These are phyloP conservation scores for Ophiostoma populinum DNA, from an alignment of 2,329 filamentous ascomycete species.

Conservation along the genomic window DNA sequence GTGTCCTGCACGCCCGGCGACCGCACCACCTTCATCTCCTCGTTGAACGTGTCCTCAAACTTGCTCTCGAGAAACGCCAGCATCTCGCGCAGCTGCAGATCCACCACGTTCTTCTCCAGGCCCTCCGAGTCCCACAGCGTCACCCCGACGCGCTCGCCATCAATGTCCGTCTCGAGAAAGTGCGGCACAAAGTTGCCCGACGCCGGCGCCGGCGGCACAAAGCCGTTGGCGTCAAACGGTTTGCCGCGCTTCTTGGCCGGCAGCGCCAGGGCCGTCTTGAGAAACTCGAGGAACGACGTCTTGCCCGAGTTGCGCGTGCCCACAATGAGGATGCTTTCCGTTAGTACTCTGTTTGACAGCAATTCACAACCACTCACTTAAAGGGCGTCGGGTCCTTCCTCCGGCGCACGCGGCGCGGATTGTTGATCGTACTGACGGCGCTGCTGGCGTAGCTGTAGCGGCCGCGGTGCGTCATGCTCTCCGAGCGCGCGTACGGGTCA, in stretches of 20 bases:
- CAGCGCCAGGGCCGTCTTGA: slow-evolving; percentile 69
- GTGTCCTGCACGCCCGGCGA: slow-evolving; percentile 88
- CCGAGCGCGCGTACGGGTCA: slow-evolving; percentile 67
- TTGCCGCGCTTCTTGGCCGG: slow-evolving; percentile 60
- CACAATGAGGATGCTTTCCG: slow-evolving; percentile 64
- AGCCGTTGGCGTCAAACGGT: slow-evolving; percentile 39
- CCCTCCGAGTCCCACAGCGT: slow-evolving; percentile 96
- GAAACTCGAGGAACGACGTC: slow-evolving; percentile 91
- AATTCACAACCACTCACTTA: slow-evolving; percentile 58
- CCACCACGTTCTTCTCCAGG: slow-evolving; percentile 84
- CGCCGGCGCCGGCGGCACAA: slow-evolving; percentile 30
- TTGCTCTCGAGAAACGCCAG: slow-evolving; percentile 88
- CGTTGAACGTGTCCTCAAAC: slow-evolving; percentile 92
- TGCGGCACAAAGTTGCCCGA: slow-evolving; percentile 66
- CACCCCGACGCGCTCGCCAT: slow-evolving; percentile 75
- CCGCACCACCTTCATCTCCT: slow-evolving; percentile 94
- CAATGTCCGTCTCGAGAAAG: slow-evolving; percentile 88
- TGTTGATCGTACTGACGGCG: slow-evolving; percentile 80
- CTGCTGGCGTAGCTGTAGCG: slow-evolving; percentile 94
- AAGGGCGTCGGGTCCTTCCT: slow-evolving; percentile 96
- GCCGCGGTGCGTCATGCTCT: slow-evolving; percentile 93
- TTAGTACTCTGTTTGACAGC: slow-evolving; percentile 1
- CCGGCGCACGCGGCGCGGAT: slow-evolving; percentile 75
- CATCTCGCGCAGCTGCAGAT: slow-evolving; percentile 85
- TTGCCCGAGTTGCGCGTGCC: slow-evolving; percentile 81